Conservation (phyloP, 2,329 filamentous ascomycete species). For the Calonectria ilicicola region DNA sequence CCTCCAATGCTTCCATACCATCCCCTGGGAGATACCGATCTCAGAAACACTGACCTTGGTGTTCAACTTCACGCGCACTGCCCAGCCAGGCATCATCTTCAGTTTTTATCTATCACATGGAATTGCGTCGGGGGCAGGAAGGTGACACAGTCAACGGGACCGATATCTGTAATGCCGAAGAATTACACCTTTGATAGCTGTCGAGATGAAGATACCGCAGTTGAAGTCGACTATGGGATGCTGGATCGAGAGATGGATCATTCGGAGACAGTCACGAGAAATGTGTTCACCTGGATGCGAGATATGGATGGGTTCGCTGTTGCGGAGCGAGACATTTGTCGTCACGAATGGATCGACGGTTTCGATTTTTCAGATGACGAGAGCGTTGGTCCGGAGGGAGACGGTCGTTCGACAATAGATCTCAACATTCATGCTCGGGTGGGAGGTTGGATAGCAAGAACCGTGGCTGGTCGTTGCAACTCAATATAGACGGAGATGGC, state of each 20-base stretch:
- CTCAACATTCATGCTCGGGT: background rate
- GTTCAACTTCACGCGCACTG: background rate
- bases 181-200: background rate
- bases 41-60: background rate
- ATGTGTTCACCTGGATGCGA: slow-evolving; percentile 26
- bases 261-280: slow-evolving; percentile 17
- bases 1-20: background rate
- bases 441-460: background rate
- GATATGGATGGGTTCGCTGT: slow-evolving; percentile 16
- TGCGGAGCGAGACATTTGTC: slow-evolving; percentile 25
- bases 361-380: slow-evolving; percentile 16
- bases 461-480: background rate
- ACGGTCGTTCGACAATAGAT: background rate
- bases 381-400: slow-evolving; percentile 6
- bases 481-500: background rate
- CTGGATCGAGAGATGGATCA: slow-evolving; percentile 25
- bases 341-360: slow-evolving; percentile 22
- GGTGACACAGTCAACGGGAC: background rate
- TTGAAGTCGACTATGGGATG: slow-evolving; percentile 6
- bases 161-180: background rate
- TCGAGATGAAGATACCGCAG: background rate
- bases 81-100: background rate
- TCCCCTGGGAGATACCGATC: background rate
- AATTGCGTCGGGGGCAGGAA: background rate
- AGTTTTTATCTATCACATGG: background rate